Evolutionary conservation across 2,329 filamentous ascomycete species (phyloP).

Genomic region (Talaromyces sp.): DNA sequence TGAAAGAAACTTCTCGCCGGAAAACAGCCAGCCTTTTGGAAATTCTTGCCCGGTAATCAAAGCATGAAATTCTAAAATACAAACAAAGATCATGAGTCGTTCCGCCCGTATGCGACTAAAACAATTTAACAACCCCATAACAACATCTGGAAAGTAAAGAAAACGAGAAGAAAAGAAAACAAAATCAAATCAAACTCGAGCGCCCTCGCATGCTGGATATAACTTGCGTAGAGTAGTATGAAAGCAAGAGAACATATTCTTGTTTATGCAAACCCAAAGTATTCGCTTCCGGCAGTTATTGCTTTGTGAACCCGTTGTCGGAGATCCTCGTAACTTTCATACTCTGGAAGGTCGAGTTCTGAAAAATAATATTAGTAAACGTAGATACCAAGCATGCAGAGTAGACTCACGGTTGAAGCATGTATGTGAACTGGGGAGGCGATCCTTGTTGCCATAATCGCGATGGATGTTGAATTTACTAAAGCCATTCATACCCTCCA

Average conservation of each 20-base stretch:
- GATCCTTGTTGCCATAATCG: conserved; percentile 93
- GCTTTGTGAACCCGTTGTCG: conserved; percentile 86
- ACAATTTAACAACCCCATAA: conserved; percentile 17
- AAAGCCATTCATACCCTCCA: conserved; percentile 98
- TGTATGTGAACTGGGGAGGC: conserved; percentile 91
- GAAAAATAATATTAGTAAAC: background rate
- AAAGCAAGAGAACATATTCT: conserved; percentile 8
- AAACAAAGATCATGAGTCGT: background rate
- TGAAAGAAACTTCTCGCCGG: background rate
- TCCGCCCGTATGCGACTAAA: background rate
- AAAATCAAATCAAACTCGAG: conserved; percentile 18
- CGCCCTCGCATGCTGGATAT: conserved; percentile 31
- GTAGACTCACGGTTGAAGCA: conserved; percentile 92
- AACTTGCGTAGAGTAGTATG: conserved; percentile 14
- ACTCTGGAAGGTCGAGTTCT: conserved; percentile 98
- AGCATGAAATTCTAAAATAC: background rate
- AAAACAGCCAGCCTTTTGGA: conserved; percentile 3
- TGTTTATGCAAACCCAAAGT: conserved; percentile 86
- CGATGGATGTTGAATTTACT: conserved; percentile 98
- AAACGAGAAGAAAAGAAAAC: background rate
- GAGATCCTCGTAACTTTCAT: conserved; percentile 89
- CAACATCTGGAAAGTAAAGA: background rate
- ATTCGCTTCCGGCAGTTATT: conserved; percentile 96
- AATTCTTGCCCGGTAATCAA: background rate
- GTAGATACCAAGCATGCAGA: conserved; percentile 11